Evolutionary conservation across 768 basidiomycete genomes (phyloP).

Genomic region (Rhodotorula graminis): DNA sequence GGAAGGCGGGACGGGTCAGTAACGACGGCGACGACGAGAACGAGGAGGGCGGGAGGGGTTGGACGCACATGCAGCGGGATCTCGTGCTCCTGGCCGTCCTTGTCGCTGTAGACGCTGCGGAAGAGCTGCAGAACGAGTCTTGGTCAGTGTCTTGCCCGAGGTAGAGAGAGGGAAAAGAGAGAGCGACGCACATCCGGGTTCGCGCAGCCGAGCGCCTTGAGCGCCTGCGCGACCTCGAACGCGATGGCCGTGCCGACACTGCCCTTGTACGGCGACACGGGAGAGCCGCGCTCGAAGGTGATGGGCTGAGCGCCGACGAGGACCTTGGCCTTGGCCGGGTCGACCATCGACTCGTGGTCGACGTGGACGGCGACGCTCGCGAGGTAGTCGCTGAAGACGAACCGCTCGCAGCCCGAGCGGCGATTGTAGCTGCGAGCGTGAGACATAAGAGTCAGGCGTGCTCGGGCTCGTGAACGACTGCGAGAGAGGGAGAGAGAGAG

Average conservation of each 20-base stretch:
- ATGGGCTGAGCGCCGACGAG: not conserved
- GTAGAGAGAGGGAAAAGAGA: not conserved
- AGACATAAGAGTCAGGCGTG: not conserved
- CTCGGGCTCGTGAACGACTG: not conserved
- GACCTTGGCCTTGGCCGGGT: not conserved
- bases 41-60: not conserved
- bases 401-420: not conserved
- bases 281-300: not conserved
- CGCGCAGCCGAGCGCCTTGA: not conserved
- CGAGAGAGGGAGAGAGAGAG: not conserved
- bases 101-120: not conserved
- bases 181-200: not conserved
- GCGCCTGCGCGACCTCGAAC: not conserved
- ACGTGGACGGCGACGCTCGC: not conserved
- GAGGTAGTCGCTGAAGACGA: not conserved
- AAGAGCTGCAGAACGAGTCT: not conserved
- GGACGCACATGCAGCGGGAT: not conserved
- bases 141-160: not conserved
- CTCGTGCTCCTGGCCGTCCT: not conserved
- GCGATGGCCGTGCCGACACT: not conserved
- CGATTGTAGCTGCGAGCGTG: not conserved
- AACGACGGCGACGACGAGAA: no score
- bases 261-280: not conserved
- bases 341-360: not conserved
- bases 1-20: no score